These are phyloP conservation scores for Gossypium bickii DNA, from an alignment of 345 rosid species.

Conservation along the genomic window DNA sequence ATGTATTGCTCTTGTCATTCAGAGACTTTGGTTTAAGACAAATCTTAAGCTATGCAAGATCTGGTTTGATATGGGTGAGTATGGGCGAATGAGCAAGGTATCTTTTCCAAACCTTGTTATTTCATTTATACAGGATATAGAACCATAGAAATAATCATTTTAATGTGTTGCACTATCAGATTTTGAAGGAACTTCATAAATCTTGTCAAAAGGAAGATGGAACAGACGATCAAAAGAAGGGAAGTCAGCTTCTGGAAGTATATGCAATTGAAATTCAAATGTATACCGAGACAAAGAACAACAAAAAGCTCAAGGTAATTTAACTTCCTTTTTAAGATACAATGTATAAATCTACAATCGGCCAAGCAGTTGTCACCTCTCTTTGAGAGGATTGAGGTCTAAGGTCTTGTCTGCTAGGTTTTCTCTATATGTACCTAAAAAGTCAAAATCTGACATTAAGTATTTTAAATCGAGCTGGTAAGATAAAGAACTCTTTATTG, in stretches of 20 bases:
- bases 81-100: slow-evolving; percentile 97
- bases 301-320: slow-evolving; percentile 90
- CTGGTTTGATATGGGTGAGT: slow-evolving; percentile 97
- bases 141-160: background rate
- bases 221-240: slow-evolving; percentile 98
- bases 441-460: background rate
- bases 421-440: background rate
- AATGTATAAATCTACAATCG: slow-evolving; percentile 4
- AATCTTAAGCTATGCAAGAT: slow-evolving; percentile 98
- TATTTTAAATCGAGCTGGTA: background rate
- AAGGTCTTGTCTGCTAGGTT: background rate
- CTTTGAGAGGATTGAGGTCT: background rate
- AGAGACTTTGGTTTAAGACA: slow-evolving; percentile 99
- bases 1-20: slow-evolving; percentile 27
- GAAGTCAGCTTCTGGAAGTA: slow-evolving; percentile 98
- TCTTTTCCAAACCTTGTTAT: slow-evolving; percentile 3
- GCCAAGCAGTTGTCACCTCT: background rate
- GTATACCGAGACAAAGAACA: slow-evolving; percentile 96
- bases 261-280: slow-evolving; percentile 97
- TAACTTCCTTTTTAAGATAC: background rate
- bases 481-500: background rate
- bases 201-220: slow-evolving; percentile 98
- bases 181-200: slow-evolving; percentile 91
- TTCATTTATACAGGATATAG: background rate
- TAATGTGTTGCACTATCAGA: slow-evolving; percentile 36